phyloP scores from a whole-genome alignment of 73 alveolate species.

The Tetrahymena borealis region DNA sequence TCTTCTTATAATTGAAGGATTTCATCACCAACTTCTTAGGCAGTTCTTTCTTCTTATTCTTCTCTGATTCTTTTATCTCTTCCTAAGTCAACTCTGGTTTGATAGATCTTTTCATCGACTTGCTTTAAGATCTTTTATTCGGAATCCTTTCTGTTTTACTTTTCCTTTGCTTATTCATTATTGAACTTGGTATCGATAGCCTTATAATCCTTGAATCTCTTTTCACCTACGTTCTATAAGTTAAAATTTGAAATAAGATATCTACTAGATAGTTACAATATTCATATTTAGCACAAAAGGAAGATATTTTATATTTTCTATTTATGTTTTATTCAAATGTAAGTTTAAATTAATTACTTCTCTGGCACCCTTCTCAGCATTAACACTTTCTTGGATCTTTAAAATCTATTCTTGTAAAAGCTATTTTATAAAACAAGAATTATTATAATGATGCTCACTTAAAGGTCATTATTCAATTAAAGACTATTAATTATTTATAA shows the following conservation, averaged over 20 bases:
- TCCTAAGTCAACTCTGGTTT: background rate
- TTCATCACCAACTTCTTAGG: background rate
- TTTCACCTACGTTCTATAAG: background rate
- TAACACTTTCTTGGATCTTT: background rate
- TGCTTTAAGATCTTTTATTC: background rate
- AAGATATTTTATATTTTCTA: background rate
- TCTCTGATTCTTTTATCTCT: background rate
- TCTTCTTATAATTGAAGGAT: background rate
- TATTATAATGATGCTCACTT: no score
- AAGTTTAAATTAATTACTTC: background rate
- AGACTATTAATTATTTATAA: no score
- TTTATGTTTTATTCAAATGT: background rate
- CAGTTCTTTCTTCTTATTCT: background rate
- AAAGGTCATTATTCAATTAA: no score
- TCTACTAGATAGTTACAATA: background rate
- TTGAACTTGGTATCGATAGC: background rate
- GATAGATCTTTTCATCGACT: background rate
- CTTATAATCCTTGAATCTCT: background rate
- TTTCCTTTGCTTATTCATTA: background rate
- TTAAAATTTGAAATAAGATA: background rate
- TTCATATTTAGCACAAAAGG: background rate
- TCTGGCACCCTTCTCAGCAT: background rate
- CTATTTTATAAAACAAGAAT: no score
- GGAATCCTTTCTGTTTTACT: background rate
- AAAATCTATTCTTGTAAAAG: background rate